phyloP scores from a whole-genome alignment of 2,329 filamentous ascomycete genomes.

The Byssothecium circinans region DNA sequence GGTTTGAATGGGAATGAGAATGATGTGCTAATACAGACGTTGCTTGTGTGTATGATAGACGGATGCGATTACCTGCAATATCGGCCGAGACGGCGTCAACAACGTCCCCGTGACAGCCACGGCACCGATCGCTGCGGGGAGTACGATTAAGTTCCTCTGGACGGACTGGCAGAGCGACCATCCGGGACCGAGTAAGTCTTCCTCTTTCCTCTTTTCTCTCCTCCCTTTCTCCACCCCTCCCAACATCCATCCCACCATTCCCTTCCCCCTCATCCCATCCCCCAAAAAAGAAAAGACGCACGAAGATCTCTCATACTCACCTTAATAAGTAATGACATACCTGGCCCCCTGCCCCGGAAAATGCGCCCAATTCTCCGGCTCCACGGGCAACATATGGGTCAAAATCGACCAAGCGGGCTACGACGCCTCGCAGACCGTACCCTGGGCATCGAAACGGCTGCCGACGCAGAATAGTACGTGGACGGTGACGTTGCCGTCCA shows the following conservation, averaged over 20 bases:
- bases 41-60: not conserved
- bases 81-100: constrained; percentile 7
- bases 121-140: constrained; percentile 4
- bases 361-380: constrained; percentile 6
- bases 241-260: too few species aligned
- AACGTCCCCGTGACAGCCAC: constrained; percentile 5
- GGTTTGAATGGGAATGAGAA: too few species aligned
- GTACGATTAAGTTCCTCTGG: constrained; percentile 13
- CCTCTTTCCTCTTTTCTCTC: not conserved
- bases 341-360: constrained; percentile 9
- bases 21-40: too few species aligned
- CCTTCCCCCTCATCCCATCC: too few species aligned
- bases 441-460: constrained; percentile 10
- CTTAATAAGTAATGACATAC: constrained; percentile 7
- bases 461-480: constrained; percentile 10
- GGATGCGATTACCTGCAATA: constrained; percentile 13
- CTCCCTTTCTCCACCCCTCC: too few species aligned
- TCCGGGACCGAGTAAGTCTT: constrained; percentile 7
- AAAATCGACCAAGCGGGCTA: constrained; percentile 13
- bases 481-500: constrained; percentile 9
- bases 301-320: too few species aligned
- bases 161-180: constrained; percentile 13
- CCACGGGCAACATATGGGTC: constrained; percentile 10
- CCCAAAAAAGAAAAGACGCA: too few species aligned
- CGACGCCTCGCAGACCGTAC: constrained; percentile 6